These are phyloP conservation scores for Leptoxyphium fumago DNA, from an alignment of 2,329 filamentous ascomycete species.

Conservation along the genomic window DNA sequence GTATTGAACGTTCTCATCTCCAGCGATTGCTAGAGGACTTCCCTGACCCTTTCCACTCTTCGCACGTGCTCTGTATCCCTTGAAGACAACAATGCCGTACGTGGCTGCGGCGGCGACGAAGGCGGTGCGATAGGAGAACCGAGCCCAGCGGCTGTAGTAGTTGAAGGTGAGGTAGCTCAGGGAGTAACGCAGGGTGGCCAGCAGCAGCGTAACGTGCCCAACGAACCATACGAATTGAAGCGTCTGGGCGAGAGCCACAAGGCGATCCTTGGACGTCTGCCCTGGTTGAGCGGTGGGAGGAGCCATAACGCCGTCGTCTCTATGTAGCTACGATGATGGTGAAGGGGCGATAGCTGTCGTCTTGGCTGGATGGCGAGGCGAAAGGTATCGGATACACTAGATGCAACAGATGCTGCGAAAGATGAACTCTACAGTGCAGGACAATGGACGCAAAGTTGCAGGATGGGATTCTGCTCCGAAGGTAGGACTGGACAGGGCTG, in stretches of 20 bases:
- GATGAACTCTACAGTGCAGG: no score
- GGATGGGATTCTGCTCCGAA: neutral
- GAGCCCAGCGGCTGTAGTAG: slow-evolving; percentile 61
- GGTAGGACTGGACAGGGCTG: neutral
- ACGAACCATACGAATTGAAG: slow-evolving; percentile 63
- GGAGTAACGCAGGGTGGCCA: slow-evolving; percentile 68
- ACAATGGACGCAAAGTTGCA: no score
- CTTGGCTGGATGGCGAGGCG: no score
- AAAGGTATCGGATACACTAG: no score
- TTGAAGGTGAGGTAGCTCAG: slow-evolving; percentile 84
- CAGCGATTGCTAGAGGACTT: slow-evolving; percentile 51
- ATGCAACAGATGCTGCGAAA: no score
- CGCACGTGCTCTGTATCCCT: slow-evolving; percentile 77
- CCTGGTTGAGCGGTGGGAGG: slow-evolving; percentile 4
- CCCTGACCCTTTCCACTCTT: slow-evolving; percentile 51
- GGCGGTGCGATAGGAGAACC: slow-evolving; percentile 75
- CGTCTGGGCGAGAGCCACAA: slow-evolving; percentile 39
- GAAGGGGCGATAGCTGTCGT: neutral
- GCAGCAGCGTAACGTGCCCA: slow-evolving; percentile 75
- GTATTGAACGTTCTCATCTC: slow-evolving; percentile 97
- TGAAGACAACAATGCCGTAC: slow-evolving; percentile 98
- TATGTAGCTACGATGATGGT: neutral
- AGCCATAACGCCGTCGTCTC: slow-evolving; percentile 1
- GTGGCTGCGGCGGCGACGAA: slow-evolving; percentile 82
- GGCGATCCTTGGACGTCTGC: slow-evolving; percentile 9